These are phyloP conservation scores for Trichoderma lentiforme DNA, from an alignment of 2,329 filamentous ascomycete species.

Conservation along the genomic window DNA sequence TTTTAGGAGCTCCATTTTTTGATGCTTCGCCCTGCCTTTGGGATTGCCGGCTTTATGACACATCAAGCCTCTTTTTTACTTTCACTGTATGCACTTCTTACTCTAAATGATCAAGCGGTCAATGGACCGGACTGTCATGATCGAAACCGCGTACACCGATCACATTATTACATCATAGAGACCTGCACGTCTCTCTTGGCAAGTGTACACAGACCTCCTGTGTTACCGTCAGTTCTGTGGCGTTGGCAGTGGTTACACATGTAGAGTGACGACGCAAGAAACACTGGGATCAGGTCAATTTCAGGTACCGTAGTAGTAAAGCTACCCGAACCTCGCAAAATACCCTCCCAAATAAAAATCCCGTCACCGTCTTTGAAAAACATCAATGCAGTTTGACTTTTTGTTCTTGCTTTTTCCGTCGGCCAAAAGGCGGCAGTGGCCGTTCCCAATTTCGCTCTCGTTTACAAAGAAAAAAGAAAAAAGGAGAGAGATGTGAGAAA, in stretches of 20 bases:
- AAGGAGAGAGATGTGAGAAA: not conserved
- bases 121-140: not conserved
- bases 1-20: not conserved
- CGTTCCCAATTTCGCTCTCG: not conserved
- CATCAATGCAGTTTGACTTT: not conserved
- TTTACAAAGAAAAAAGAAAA: not conserved
- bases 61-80: not conserved
- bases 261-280: not conserved
- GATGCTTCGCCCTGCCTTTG: not conserved
- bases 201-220: not conserved
- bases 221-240: not conserved
- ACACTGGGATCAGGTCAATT: not conserved
- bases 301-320: not conserved
- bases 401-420: conserved; percentile 2
- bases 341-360: not conserved
- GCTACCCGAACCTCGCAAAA: not conserved
- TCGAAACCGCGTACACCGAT: not conserved
- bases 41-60: not conserved
- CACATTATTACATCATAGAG: not conserved
- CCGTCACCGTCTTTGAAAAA: not conserved
- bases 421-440: not conserved
- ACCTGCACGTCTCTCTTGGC: not conserved
- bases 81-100: not conserved
- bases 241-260: not conserved
- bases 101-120: not conserved